A percentile compares a stretch with the other conserved stretches of the same genome.
These are phyloP conservation scores for Aureobasidium subglaciale DNA, from an alignment of 2,329 filamentous ascomycete genomes.

Conservation along the genomic window DNA sequence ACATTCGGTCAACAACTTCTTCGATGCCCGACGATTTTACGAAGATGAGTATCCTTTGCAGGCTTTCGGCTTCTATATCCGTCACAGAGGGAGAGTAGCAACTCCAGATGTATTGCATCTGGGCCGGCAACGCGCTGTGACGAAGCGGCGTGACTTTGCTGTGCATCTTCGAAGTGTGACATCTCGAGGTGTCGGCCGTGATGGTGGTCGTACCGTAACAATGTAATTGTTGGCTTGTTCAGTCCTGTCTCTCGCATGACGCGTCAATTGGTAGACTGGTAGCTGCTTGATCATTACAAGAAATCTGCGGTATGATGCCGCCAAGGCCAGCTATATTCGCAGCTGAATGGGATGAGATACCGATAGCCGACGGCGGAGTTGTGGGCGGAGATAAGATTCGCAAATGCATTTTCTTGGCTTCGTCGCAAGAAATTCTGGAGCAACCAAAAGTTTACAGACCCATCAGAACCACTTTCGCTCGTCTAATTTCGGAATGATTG, in stretches of 20 bases:
- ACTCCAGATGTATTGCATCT: neutral
- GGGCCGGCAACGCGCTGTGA: neutral
- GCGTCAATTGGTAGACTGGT: too few relatives aligned
- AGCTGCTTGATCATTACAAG: too few relatives aligned
- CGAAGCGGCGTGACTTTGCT: too few relatives aligned
- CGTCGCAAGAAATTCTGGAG: constrained; percentile 9
- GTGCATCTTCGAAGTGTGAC: too few relatives aligned
- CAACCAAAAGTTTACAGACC: neutral
- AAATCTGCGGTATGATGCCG: too few relatives aligned
- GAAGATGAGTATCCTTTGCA: constrained; percentile 12
- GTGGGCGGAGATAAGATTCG: neutral
- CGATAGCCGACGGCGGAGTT: too few relatives aligned
- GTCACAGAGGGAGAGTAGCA: neutral
- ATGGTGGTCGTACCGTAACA: too few relatives aligned
- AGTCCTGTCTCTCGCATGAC: too few relatives aligned
- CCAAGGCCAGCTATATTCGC: too few relatives aligned
- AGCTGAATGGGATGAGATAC: too few relatives aligned
- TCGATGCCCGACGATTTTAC: constrained; percentile 8
- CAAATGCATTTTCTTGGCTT: neutral
- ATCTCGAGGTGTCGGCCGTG: too few relatives aligned
- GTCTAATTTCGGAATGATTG: neutral
- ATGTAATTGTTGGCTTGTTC: too few relatives aligned
- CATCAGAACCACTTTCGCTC: neutral
- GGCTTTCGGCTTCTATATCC: constrained; percentile 14
- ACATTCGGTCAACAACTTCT: constrained; percentile 18